These are phyloP conservation scores for Apophysomyces trapeziformis DNA, from an alignment of 371 early-diverging fungal genomes.

Conservation along the genomic window DNA sequence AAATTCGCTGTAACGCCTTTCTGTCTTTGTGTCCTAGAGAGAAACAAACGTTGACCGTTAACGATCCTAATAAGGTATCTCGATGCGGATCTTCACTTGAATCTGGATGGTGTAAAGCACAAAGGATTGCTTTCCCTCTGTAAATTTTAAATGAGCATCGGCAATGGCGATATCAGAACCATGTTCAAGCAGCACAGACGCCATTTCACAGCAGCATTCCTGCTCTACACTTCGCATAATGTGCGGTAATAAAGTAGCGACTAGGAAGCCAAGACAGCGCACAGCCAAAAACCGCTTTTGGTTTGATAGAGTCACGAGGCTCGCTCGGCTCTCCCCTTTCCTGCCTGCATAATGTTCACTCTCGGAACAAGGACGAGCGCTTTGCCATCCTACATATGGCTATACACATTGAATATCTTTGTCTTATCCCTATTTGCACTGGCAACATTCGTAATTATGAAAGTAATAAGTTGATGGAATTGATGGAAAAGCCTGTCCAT, in stretches of 20 bases:
- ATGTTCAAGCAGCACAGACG: background rate
- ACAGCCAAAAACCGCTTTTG: background rate
- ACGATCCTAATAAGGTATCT: background rate
- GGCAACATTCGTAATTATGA: too few relatives aligned
- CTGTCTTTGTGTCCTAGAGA: conserved; percentile 58
- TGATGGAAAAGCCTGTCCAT: too few relatives aligned
- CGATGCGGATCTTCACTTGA: conserved; percentile 13
- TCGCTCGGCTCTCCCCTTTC: too few relatives aligned
- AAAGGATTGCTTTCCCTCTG: conserved; percentile 13
- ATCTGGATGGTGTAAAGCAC: conserved; percentile 30
- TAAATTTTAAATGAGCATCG: background rate
- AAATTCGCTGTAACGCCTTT: conserved; percentile 94
- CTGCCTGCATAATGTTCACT: too few relatives aligned
- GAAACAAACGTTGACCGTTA: background rate
- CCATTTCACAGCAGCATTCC: background rate
- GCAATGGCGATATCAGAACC: background rate
- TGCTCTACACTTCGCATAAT: background rate
- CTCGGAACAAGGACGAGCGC: too few relatives aligned
- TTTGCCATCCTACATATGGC: too few relatives aligned
- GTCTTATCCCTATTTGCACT: too few relatives aligned
- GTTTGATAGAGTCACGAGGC: conserved; percentile 1
- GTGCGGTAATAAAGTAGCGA: background rate
- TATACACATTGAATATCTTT: too few relatives aligned
- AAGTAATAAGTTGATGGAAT: too few relatives aligned
- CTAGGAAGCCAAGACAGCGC: background rate